These are phyloP conservation scores for Linnemannia elongata DNA, from an alignment of 192 early-diverging fungal species.

Conservation along the genomic window DNA sequence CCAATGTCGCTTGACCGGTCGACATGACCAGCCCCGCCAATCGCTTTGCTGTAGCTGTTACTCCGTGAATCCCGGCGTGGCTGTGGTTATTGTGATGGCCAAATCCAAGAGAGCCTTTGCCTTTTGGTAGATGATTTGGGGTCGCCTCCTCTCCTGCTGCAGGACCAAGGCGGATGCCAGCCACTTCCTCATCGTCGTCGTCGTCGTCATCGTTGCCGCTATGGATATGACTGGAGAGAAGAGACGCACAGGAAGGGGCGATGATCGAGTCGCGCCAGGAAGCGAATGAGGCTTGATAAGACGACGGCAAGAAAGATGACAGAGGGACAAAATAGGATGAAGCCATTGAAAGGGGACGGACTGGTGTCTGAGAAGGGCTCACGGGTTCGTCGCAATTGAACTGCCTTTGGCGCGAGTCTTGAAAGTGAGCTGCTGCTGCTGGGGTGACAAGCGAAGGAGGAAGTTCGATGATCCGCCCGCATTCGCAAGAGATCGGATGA, in stretches of 20 bases:
- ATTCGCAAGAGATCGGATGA: not conserved
- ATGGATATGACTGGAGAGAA: constrained; percentile 1
- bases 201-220: not conserved
- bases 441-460: not conserved
- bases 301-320: not conserved
- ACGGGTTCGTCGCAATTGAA: not conserved
- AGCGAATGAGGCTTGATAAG: not conserved
- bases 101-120: not conserved
- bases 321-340: not conserved
- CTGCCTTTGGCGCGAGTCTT: not conserved
- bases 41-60: not conserved
- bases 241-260: not conserved
- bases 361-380: not conserved
- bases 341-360: not conserved
- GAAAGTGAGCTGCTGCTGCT: not conserved
- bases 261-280: constrained; percentile 23
- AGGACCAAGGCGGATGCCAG: not conserved
- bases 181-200: not conserved
- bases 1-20: constrained; percentile 21
- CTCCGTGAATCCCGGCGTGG: not conserved
- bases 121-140: not conserved
- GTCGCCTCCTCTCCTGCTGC: not conserved
- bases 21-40: constrained; percentile 5
- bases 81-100: not conserved
- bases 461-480: not conserved